phyloP scores from a whole-genome alignment of 73 alveolate species.

The Effrenium voratum region DNA sequence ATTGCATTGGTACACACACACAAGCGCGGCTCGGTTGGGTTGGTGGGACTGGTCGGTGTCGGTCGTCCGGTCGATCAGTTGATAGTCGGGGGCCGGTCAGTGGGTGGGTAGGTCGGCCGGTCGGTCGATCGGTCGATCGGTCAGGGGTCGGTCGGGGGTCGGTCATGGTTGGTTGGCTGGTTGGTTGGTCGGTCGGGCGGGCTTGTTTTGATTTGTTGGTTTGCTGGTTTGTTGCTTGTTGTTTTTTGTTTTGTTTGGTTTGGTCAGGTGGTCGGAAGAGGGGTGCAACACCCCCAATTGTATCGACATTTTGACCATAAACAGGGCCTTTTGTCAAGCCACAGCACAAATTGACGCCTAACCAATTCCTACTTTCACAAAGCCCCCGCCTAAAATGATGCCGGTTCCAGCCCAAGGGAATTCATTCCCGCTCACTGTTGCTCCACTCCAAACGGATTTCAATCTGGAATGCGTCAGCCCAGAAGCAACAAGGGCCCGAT shows the following conservation, averaged over 20 bases:
- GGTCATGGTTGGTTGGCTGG: neutral
- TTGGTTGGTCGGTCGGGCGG: neutral
- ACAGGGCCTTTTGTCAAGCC: too few species aligned
- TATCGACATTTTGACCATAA: too few species aligned
- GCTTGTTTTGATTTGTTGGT: neutral
- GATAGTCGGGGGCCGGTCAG: neutral
- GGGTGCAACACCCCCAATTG: too few species aligned
- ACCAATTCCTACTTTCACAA: too few species aligned
- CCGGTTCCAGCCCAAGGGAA: too few species aligned
- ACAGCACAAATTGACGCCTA: too few species aligned
- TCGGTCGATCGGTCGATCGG: neutral
- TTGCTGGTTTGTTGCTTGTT: neutral
- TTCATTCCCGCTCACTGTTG: too few species aligned
- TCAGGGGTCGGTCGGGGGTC: neutral
- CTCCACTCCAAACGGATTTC: too few species aligned
- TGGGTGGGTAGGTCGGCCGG: neutral
- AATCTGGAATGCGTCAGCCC: too few species aligned
- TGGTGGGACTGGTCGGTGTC: neutral
- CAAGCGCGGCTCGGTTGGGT: neutral
- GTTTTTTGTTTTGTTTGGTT: neutral
- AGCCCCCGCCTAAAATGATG: too few species aligned
- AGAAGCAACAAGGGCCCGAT: too few species aligned
- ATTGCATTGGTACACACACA: neutral
- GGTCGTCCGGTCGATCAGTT: neutral
- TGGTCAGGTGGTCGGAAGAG: neutral